Conservation (phyloP, 1,139 yeast species). For the Yamadazyma buinensis region DNA sequence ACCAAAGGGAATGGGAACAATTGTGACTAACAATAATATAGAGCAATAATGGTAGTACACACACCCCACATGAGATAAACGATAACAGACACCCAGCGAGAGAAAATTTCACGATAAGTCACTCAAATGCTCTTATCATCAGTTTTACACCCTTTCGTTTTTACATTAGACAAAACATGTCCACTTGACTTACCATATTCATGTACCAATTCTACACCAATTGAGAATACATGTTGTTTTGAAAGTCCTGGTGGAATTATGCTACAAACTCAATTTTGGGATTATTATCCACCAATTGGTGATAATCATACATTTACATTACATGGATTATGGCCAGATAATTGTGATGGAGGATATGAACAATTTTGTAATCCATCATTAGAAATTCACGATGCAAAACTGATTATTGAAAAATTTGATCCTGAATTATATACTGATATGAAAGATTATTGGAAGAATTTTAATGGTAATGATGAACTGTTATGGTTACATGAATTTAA, state of each 20-base stretch:
- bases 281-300: slow-evolving; percentile 79
- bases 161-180: slow-evolving; percentile 28
- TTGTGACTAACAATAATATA: too few relatives aligned
- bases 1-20: too few relatives aligned
- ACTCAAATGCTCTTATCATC: not conserved
- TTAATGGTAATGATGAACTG: slow-evolving; percentile 65
- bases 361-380: slow-evolving; percentile 67
- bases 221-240: slow-evolving; percentile 67
- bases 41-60: too few relatives aligned
- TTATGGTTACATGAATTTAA: slow-evolving; percentile 94
- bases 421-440: slow-evolving; percentile 53
- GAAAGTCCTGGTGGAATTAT: slow-evolving; percentile 79
- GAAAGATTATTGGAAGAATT: slow-evolving; percentile 71
- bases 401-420: slow-evolving; percentile 51
- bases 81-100: not conserved
- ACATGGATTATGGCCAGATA: slow-evolving; percentile 49
- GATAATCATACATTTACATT: slow-evolving; percentile 78
- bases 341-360: slow-evolving; percentile 41
- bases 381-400: slow-evolving; percentile 49
- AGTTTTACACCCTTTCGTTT: not conserved
- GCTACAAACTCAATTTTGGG: slow-evolving; percentile 93
- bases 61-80: not conserved
- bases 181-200: slow-evolving; percentile 66
- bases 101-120: not conserved
- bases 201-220: slow-evolving; percentile 44